Base-by-base conservation (phyloP, 768 basidiomycete species). In the Suillus subaureus region DNA sequence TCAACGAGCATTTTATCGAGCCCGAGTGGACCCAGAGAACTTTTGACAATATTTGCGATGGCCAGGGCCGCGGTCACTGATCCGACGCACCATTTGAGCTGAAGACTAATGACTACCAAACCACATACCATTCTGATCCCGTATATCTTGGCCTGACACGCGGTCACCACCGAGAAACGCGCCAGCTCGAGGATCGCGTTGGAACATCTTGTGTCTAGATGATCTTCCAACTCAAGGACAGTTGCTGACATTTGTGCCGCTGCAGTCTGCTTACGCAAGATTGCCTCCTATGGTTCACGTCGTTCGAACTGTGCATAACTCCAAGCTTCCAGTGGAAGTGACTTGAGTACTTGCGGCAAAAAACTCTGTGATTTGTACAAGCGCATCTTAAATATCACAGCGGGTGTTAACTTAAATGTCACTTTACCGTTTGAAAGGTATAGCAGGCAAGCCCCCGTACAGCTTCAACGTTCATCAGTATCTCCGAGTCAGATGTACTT, bases 1-100 rank as follows among this genome's bases (percentile, higher is more conserved):
- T 99, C 96, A 18, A 99, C 96, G 64, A 97, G 85, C 97, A 98
- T 95, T 80, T 97, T 96, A 75, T 97, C 96, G 11, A 96, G 88
- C 43, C 97, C 97, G 62, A 98, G 83, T 11, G 97, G 97, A 6
- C 97, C 97, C 63, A 99, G 75, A 33, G 94, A 97, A 72, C 93
- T 97, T 85, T 96, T 97, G 47, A 99, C 89, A 71, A 99, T 91
- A 79, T 99, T 99, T 66, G 97, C 95, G 73, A 99, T 97, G 7
- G 97, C 90, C 74, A 93, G 90, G 55, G 96, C 97, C 54, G 97
- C 97, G 72, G 94, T 87, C 71, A 99, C 97, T 97, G 78, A 69
- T 54, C 54, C 23, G 51, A 71, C 45, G 64, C 43, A 67, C 63
- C 31, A 43, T 49, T 33, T 65, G 35, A 55, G 57, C 40, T 13